These are phyloP conservation scores for Ormosia emarginata DNA, from an alignment of 306 rosid species.

Conservation along the genomic window DNA sequence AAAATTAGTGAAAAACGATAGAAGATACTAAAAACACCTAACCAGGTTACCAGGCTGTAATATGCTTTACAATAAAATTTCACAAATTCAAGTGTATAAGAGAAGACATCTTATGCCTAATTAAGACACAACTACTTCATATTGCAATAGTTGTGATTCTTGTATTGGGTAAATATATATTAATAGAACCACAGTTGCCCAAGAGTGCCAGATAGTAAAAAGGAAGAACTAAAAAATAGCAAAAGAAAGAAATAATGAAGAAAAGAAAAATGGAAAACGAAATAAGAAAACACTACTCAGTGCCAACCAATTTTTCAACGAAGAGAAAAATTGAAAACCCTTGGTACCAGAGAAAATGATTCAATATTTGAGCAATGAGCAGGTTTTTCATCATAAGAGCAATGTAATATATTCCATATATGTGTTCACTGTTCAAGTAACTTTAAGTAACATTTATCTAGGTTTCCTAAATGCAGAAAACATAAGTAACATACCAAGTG, in stretches of 20 bases:
- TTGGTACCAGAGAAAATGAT: conserved; percentile 3
- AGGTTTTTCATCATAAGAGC: neutral
- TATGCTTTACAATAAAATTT: neutral
- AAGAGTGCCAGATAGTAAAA: neutral
- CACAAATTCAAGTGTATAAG: conserved; percentile 3
- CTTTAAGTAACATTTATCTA: neutral
- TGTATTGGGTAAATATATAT: neutral
- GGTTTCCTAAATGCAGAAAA: conserved; percentile 15
- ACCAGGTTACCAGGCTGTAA: neutral
- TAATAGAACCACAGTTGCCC: neutral
- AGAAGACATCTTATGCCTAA: conserved; percentile 21
- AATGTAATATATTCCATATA: neutral
- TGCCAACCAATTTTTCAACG: neutral
- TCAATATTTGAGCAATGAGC: conserved; percentile 9
- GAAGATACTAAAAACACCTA: neutral
- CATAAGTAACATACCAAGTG: conserved; percentile 59
- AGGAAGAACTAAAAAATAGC: neutral
- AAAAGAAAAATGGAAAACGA: neutral
- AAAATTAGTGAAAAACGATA: neutral
- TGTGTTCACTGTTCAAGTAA: conserved; percentile 1
- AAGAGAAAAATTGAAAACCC: neutral
- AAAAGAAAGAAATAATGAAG: neutral
- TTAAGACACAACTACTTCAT: neutral
- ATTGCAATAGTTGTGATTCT: neutral
- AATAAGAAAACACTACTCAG: neutral